A percentile compares a stretch with the other conserved stretches of the same genome.
Evolutionary conservation across 2,329 filamentous ascomycete genomes (phyloP).

Genomic region (Mycosphaerelloides madeirae): DNA sequence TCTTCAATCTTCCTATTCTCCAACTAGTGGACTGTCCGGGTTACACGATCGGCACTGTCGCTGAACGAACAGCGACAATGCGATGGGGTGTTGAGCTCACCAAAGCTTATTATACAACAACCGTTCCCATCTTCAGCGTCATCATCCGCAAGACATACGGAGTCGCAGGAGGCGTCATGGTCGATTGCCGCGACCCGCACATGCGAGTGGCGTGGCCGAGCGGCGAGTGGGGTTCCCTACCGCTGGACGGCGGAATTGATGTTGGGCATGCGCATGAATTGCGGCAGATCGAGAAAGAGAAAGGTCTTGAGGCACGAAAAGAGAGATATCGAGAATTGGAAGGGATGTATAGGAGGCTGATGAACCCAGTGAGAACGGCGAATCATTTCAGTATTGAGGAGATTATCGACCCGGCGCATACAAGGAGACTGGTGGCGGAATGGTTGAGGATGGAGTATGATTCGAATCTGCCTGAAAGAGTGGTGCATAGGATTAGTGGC

Average conservation of each 20-base stretch:
- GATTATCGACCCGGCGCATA: constrained; percentile 60
- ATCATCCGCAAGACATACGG: constrained; percentile 58
- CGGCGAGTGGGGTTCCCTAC: constrained; percentile 59
- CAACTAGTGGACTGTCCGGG: constrained; percentile 62
- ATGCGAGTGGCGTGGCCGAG: constrained; percentile 61
- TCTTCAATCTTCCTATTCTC: constrained; percentile 60
- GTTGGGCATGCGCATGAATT: constrained; percentile 59
- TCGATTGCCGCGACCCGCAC: constrained; percentile 57
- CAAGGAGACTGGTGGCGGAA: constrained; percentile 50
- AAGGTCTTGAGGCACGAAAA: constrained; percentile 45
- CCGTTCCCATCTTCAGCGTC: constrained; percentile 60
- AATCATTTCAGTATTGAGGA: constrained; percentile 62
- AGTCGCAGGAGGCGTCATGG: constrained; percentile 61
- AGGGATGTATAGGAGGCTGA: constrained; percentile 56
- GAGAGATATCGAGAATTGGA: constrained; percentile 54
- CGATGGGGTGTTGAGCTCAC: constrained; percentile 58
- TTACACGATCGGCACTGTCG: constrained; percentile 60
- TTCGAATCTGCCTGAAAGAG: constrained; percentile 46
- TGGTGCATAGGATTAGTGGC: constrained; percentile 39
- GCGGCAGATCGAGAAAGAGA: constrained; percentile 49
- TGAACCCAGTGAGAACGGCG: constrained; percentile 61
- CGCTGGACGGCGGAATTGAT: constrained; percentile 61
- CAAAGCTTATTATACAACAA: constrained; percentile 59
- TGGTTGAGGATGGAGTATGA: constrained; percentile 56
- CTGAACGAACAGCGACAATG: constrained; percentile 61